Evolutionary conservation across 176 grass and related monocot genomes (phyloP).

Genomic region (Otatea glauca): DNA sequence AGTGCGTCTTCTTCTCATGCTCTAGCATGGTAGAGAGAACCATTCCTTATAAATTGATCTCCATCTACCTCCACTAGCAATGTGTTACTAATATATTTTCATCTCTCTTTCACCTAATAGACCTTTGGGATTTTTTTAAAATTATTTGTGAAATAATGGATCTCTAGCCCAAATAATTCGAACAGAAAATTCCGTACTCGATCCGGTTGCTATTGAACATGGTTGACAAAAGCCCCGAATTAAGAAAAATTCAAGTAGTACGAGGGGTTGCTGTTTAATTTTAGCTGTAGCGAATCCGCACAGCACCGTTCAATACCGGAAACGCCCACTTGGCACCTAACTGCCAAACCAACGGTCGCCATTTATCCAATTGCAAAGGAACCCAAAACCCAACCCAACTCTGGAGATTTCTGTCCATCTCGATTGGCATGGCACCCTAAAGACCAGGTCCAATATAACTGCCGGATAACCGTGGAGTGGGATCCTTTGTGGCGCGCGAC

Average conservation of each 20-base stretch:
- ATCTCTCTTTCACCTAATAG: no score
- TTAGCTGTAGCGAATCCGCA: not conserved
- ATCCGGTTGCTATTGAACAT: not conserved
- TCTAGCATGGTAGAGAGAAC: no score
- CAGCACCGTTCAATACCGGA: conserved; percentile 1
- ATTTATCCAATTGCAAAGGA: conserved; percentile 34
- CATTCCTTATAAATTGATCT: no score
- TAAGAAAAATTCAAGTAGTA: not conserved
- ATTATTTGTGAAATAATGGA: no score
- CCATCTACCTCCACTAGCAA: no score
- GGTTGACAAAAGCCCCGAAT: not conserved
- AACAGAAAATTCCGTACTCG: not conserved
- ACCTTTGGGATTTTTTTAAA: no score
- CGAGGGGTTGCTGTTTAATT: not conserved
- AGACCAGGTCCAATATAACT: conserved; percentile 57
- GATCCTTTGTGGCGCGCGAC: conserved; percentile 18
- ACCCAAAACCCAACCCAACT: not conserved
- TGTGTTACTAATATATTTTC: no score
- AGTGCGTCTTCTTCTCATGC: no score
- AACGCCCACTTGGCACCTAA: conserved; percentile 1
- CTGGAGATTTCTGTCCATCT: not conserved
- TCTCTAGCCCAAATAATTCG: no score
- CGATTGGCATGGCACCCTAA: not conserved
- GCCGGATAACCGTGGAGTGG: conserved; percentile 31
- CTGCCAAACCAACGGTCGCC: conserved; percentile 44